Conservation (phyloP, 345 rosid genomes). For the Brassica carinata region DNA sequence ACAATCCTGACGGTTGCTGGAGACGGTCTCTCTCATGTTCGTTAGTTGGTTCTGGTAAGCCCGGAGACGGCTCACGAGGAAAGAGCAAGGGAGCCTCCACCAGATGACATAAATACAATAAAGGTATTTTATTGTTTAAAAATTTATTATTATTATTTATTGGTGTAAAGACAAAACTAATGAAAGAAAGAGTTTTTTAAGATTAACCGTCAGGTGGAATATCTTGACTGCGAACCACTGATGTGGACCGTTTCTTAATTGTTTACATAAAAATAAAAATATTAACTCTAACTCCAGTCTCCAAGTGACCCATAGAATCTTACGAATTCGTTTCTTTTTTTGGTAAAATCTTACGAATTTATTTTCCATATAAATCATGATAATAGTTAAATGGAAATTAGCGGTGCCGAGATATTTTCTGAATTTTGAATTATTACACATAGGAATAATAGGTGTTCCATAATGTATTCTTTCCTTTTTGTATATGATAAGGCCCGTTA, state of each 20-base stretch:
- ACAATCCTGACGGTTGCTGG: slow-evolving; percentile 27
- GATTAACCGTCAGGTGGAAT: slow-evolving; percentile 19
- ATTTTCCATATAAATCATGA: neutral
- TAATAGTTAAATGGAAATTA: neutral
- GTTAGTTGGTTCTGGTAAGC: slow-evolving; percentile 7
- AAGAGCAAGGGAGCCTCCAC: neutral
- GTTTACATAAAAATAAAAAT: neutral
- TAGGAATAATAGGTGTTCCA: slow-evolving; percentile 1
- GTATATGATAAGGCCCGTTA: slow-evolving; percentile 1
- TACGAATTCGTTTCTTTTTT: neutral
- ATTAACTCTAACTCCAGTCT: neutral
- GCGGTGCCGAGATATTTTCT: neutral
- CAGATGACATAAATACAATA: neutral
- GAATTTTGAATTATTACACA: slow-evolving; percentile 8
- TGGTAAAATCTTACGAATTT: neutral
- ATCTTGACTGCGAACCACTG: slow-evolving; percentile 12
- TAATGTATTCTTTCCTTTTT: neutral
- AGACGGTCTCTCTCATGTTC: slow-evolving; percentile 20
- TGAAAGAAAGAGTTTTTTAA: neutral
- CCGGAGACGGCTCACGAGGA: slow-evolving; percentile 27
- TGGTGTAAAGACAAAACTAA: neutral
- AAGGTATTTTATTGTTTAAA: neutral
- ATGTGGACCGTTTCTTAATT: neutral
- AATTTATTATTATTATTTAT: neutral
- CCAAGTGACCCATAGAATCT: neutral